A percentile compares a stretch with the other conserved stretches of the same genome.
phyloP scores from a whole-genome alignment of 495 filamentous ascomycete genomes.

The Rostrohypoxylon terebratum region DNA sequence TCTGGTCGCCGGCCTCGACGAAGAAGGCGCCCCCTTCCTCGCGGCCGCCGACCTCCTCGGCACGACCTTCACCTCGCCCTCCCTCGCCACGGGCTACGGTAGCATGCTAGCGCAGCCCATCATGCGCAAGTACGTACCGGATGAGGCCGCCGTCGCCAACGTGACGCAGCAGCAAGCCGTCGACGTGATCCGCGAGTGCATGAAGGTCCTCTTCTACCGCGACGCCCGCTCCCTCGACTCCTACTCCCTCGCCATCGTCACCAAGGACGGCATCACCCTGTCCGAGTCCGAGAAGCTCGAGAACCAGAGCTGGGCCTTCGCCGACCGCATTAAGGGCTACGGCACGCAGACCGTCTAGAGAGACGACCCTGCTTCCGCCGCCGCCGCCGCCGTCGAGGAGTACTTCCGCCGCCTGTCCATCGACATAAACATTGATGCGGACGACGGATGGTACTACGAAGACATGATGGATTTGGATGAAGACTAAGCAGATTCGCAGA shows the following conservation, averaged over 20 bases:
- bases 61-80: slow-evolving; percentile 87
- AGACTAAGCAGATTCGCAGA: not conserved
- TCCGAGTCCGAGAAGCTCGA: slow-evolving; percentile 78
- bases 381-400: not conserved
- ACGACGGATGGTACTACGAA: not conserved
- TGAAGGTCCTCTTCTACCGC: slow-evolving; percentile 98
- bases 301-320: slow-evolving; percentile 97
- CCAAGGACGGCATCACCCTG: slow-evolving; percentile 84
- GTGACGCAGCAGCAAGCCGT: slow-evolving; percentile 84
- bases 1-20: slow-evolving; percentile 89
- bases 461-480: slow-evolving; percentile 4
- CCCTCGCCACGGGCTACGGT: slow-evolving; percentile 93
- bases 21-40: slow-evolving; percentile 83
- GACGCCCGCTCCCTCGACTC: slow-evolving; percentile 92
- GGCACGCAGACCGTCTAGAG: slow-evolving; percentile 63
- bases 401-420: not conserved
- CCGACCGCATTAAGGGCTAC: slow-evolving; percentile 77
- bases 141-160: slow-evolving; percentile 77
- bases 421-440: not conserved
- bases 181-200: slow-evolving; percentile 83
- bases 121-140: slow-evolving; percentile 81
- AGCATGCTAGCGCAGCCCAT: slow-evolving; percentile 93
- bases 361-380: not conserved
- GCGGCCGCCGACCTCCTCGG: slow-evolving; percentile 91
- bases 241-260: slow-evolving; percentile 91